These are phyloP conservation scores for Lactarius tabidus DNA, from an alignment of 768 basidiomycete genomes.

Conservation along the genomic window DNA sequence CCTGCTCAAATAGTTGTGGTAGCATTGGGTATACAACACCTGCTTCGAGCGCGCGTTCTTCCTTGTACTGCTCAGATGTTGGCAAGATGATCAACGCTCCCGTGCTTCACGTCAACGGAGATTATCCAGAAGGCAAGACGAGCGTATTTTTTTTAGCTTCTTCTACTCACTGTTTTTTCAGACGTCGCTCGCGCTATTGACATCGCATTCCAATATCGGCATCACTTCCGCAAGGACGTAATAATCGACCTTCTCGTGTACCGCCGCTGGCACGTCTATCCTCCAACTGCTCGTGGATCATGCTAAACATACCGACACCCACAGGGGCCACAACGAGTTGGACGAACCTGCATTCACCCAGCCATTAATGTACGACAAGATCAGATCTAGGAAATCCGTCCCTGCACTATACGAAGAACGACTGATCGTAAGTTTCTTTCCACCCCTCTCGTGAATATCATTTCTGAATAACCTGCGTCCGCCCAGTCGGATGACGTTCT, in stretches of 20 bases:
- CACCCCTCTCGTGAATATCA: not conserved
- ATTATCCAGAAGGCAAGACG: slow-evolving; percentile 70
- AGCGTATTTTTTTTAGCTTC: not conserved
- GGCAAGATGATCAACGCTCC: slow-evolving; percentile 91
- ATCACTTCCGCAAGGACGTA: slow-evolving; percentile 87
- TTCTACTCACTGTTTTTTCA: slow-evolving; percentile 29
- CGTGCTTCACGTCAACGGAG: slow-evolving; percentile 87
- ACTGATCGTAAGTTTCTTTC: slow-evolving; percentile 51
- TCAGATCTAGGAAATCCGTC: slow-evolving; percentile 69
- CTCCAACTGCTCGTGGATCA: not conserved
- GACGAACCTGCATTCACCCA: slow-evolving; percentile 85
- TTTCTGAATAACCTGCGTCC: not conserved
- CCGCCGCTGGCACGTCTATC: slow-evolving; percentile 58
- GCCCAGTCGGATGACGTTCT: slow-evolving; percentile 47
- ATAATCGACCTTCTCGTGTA: slow-evolving; percentile 89
- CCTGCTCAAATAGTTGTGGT: slow-evolving; percentile 15
- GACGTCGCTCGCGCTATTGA: slow-evolving; percentile 84
- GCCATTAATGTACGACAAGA: slow-evolving; percentile 89
- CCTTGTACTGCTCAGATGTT: slow-evolving; percentile 81
- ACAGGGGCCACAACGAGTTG: slow-evolving; percentile 83
- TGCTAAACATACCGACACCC: not conserved
- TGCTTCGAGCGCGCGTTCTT: slow-evolving; percentile 77
- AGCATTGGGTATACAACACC: slow-evolving; percentile 94
- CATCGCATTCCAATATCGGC: slow-evolving; percentile 82
- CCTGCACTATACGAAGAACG: slow-evolving; percentile 80